These are phyloP conservation scores for Salicornia ramosissima DNA, from an alignment of 148 eudicot genomes.

Conservation along the genomic window DNA sequence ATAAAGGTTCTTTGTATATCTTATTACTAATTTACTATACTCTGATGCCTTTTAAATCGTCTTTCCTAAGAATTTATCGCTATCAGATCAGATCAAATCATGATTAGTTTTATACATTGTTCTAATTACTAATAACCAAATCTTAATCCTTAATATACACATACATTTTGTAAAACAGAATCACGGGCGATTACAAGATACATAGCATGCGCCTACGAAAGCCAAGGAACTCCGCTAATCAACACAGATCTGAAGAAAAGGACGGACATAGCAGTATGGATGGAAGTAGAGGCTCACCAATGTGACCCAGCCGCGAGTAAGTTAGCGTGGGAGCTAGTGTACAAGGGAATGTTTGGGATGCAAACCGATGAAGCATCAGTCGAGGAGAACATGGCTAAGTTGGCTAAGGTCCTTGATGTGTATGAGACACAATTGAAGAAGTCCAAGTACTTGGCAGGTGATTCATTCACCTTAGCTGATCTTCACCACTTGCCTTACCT, in stretches of 20 bases:
- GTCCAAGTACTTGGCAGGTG: constrained; percentile 75
- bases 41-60: too few relatives aligned
- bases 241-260: constrained; percentile 34
- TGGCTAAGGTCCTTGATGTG: constrained; percentile 53
- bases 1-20: too few relatives aligned
- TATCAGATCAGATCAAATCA: too few relatives aligned
- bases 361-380: constrained; percentile 34
- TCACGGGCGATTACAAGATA: constrained; percentile 68
- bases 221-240: constrained; percentile 45
- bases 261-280: constrained; percentile 47
- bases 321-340: constrained; percentile 39
- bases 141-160: neutral
- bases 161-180: constrained; percentile 52
- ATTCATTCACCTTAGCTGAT: constrained; percentile 51
- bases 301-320: constrained; percentile 42
- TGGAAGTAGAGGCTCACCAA: constrained; percentile 61
- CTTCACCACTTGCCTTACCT: constrained; percentile 61
- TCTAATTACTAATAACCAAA: too few relatives aligned
- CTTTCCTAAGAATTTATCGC: too few relatives aligned
- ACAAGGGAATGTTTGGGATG: constrained; percentile 37
- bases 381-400: constrained; percentile 34
- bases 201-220: constrained; percentile 38
- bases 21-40: too few relatives aligned
- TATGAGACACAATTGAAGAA: constrained; percentile 51
- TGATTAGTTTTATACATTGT: too few relatives aligned